Conservation (phyloP, 2,329 filamentous ascomycete genomes). For the Xylariaceae sp. region DNA sequence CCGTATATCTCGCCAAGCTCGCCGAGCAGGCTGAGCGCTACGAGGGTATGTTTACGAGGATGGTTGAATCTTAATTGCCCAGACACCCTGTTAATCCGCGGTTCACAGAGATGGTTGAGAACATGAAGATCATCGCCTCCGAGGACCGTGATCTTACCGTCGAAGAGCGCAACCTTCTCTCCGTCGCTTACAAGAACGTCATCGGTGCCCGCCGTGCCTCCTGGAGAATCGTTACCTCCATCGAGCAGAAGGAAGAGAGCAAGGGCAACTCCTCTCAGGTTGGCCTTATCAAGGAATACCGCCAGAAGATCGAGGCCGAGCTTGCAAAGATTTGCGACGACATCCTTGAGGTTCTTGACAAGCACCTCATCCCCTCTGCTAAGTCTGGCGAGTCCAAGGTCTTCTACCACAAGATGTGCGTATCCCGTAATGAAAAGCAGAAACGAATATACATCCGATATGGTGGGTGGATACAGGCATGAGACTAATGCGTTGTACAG, state of each 20-base stretch:
- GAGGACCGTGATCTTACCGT: conserved; percentile 79
- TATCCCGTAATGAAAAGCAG: conserved; percentile 12
- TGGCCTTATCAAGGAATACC: conserved; percentile 92
- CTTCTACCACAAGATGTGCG: conserved; percentile 99
- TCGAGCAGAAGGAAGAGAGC: conserved; percentile 99
- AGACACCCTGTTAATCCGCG: conserved; percentile 17
- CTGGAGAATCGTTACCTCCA: conserved; percentile 97
- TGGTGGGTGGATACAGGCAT: background rate
- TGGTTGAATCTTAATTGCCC: conserved; percentile 3
- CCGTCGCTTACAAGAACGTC: conserved; percentile 98
- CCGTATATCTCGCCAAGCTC: conserved; percentile 99
- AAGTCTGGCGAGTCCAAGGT: conserved; percentile 97
- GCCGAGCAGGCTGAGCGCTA: conserved; percentile 99
- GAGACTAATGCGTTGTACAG: conserved; percentile 43
- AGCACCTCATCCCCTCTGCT: conserved; percentile 89
- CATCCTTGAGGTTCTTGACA: conserved; percentile 88
- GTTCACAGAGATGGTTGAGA: conserved; percentile 90
- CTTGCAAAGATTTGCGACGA: conserved; percentile 97
- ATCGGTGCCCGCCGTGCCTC: conserved; percentile 94
- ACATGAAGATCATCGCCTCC: conserved; percentile 98
- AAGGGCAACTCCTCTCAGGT: conserved; percentile 96
- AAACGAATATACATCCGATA: background rate
- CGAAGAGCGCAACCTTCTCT: conserved; percentile 95
- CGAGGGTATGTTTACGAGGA: conserved; percentile 65
- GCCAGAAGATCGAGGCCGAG: conserved; percentile 95